phyloP scores from a whole-genome alignment of 1,139 yeast species.

The Petasospora rhodanensis region DNA sequence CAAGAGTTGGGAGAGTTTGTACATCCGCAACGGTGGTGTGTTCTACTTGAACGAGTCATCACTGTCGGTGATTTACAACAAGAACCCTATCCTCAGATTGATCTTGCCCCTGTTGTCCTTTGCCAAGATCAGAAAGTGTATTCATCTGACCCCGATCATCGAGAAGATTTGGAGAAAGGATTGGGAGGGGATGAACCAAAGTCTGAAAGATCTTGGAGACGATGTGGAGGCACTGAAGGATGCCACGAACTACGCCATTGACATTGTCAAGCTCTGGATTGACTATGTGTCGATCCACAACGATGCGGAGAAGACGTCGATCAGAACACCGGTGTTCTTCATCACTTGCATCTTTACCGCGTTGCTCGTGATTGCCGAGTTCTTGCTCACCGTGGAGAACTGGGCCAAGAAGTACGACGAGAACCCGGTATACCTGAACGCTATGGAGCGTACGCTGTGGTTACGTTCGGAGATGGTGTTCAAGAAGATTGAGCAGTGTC shows the following conservation, averaged over 20 bases:
- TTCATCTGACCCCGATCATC: slow-evolving; percentile 54
- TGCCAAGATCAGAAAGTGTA: slow-evolving; percentile 58
- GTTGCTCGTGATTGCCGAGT: slow-evolving; percentile 56
- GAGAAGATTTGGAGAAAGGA: slow-evolving; percentile 55
- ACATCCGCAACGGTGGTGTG: slow-evolving; percentile 56
- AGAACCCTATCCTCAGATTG: slow-evolving; percentile 53
- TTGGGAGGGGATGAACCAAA: slow-evolving; percentile 59
- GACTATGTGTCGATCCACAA: slow-evolving; percentile 58
- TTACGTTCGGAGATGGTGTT: slow-evolving; percentile 36
- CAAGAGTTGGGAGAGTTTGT: slow-evolving; percentile 62
- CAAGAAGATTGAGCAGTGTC: slow-evolving; percentile 50
- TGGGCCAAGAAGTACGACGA: slow-evolving; percentile 35
- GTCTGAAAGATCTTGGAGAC: slow-evolving; percentile 37
- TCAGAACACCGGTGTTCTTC: slow-evolving; percentile 71
- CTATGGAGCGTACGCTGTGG: slow-evolving; percentile 36
- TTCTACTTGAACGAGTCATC: slow-evolving; percentile 47
- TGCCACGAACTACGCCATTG: slow-evolving; percentile 52
- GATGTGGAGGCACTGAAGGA: slow-evolving; percentile 59
- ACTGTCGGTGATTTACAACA: slow-evolving; percentile 41
- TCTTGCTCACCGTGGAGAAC: slow-evolving; percentile 49
- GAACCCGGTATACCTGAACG: slow-evolving; percentile 26
- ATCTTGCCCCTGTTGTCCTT: slow-evolving; percentile 60
- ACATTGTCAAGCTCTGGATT: slow-evolving; percentile 63
- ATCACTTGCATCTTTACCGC: slow-evolving; percentile 64
- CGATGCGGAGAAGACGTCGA: slow-evolving; percentile 59